A percentile compares a stretch with the other conserved stretches of the same genome.
phyloP scores from a whole-genome alignment of 805 yeast species.

The Saccharomycodes ludwigii region DNA sequence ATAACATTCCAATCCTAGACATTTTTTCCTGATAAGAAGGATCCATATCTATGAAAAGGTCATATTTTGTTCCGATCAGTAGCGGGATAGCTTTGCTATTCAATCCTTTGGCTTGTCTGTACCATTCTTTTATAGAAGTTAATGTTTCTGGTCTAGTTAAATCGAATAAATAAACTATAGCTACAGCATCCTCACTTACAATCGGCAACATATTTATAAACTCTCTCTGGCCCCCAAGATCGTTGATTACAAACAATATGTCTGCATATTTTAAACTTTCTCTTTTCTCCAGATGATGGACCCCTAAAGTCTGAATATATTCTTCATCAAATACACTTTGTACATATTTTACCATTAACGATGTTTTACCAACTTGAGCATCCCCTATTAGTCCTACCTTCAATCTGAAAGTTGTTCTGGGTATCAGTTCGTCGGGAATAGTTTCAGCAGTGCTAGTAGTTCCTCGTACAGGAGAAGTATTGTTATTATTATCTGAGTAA shows the following conservation, averaged over 20 bases:
- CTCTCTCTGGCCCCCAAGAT: conserved; percentile 90
- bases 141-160: conserved; percentile 76
- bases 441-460: too few species aligned
- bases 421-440: conserved; percentile 2
- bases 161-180: conserved; percentile 82
- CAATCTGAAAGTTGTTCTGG: conserved; percentile 18
- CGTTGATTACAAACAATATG: conserved; percentile 89
- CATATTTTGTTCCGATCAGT: conserved; percentile 88
- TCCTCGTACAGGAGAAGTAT: too few species aligned
- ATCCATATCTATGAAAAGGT: conserved; percentile 67
- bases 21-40: conserved; percentile 74
- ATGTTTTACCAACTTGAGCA: conserved; percentile 92
- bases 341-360: conserved; percentile 94
- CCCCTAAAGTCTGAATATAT: conserved; percentile 89
- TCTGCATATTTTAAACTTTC: conserved; percentile 76
- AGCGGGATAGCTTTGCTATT: conserved; percentile 86
- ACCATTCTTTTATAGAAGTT: conserved; percentile 90
- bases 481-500: not conserved
- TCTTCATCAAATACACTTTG: conserved; percentile 87
- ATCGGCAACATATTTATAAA: conserved; percentile 91
- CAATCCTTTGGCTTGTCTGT: conserved; percentile 78
- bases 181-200: conserved; percentile 86
- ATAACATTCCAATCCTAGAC: conserved; percentile 69
- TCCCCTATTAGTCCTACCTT: conserved; percentile 93
- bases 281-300: conserved; percentile 85